A percentile compares a stretch with the other conserved stretches of the same genome.
Conservation (phyloP, 192 early-diverging fungal genomes). For the Chytriomyces sp. region DNA sequence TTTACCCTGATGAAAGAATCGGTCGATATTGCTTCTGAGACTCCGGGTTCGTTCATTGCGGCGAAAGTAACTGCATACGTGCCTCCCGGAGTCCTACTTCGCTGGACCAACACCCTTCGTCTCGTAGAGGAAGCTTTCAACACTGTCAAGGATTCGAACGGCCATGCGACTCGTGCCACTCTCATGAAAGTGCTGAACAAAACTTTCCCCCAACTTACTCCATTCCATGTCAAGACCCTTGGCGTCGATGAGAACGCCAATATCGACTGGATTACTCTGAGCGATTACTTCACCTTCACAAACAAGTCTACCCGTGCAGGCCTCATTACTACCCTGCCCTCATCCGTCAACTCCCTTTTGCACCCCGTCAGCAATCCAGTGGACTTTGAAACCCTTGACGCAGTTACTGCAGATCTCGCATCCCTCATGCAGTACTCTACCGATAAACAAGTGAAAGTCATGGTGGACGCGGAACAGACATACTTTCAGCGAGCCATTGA, state of each 20-base stretch:
- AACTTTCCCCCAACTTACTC: slow-evolving; percentile 30
- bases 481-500: slow-evolving; percentile 95
- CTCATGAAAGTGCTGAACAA: slow-evolving; percentile 29
- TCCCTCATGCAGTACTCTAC: slow-evolving; percentile 67
- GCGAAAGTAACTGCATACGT: slow-evolving; percentile 87
- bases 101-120: slow-evolving; percentile 62
- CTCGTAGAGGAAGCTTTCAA: slow-evolving; percentile 53
- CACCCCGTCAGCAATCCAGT: slow-evolving; percentile 33
- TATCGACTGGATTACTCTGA: slow-evolving; percentile 69
- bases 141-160: slow-evolving; percentile 19
- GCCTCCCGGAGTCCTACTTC: slow-evolving; percentile 73
- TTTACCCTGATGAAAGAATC: slow-evolving; percentile 69
- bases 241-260: slow-evolving; percentile 55
- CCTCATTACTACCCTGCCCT: slow-evolving; percentile 43
- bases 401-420: slow-evolving; percentile 69
- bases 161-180: slow-evolving; percentile 11
- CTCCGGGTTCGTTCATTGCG: slow-evolving; percentile 79
- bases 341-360: slow-evolving; percentile 20
- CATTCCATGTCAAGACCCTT: slow-evolving; percentile 40
- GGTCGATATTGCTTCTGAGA: slow-evolving; percentile 71
- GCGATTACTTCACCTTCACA: slow-evolving; percentile 65
- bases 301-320: slow-evolving; percentile 51
- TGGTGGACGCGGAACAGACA: slow-evolving; percentile 95
- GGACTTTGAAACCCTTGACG: slow-evolving; percentile 74
- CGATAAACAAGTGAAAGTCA: slow-evolving; percentile 66